Conservation (phyloP, 768 basidiomycete species). For the Tricholoma sp. region DNA sequence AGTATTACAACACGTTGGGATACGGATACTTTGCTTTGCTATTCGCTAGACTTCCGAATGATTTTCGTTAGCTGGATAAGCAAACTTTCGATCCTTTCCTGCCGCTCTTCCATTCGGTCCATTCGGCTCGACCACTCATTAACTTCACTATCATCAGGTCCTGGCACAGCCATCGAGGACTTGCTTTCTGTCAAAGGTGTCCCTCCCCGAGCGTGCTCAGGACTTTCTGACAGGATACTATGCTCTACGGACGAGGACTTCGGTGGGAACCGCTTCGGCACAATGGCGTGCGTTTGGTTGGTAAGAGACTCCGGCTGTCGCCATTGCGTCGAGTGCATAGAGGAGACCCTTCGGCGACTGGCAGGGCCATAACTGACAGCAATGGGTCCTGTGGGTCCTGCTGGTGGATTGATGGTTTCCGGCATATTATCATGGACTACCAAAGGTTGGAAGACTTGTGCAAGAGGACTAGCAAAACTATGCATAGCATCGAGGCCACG, state of each 20-base stretch:
- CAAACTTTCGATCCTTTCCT: slow-evolving; percentile 42
- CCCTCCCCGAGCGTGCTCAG: slow-evolving; percentile 6
- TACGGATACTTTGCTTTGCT: too few relatives aligned
- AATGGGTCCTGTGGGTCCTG: slow-evolving; percentile 10
- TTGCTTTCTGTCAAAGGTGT: slow-evolving; percentile 11
- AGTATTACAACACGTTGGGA: too few relatives aligned
- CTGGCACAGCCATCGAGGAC: not conserved
- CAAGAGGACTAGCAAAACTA: slow-evolving; percentile 56
- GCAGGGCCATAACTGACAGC: slow-evolving; percentile 40
- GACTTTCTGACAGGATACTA: slow-evolving; percentile 16
- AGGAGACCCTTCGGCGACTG: slow-evolving; percentile 35
- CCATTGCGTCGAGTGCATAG: slow-evolving; percentile 24
- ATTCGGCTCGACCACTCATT: slow-evolving; percentile 17
- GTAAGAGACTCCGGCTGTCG: slow-evolving; percentile 13
- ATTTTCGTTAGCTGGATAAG: slow-evolving; percentile 32
- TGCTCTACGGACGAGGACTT: slow-evolving; percentile 13
- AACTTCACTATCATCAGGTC: not conserved
- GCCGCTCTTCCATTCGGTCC: slow-evolving; percentile 36
- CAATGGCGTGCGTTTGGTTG: slow-evolving; percentile 13
- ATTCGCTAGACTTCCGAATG: slow-evolving; percentile 10
- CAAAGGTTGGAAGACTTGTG: slow-evolving; percentile 70
- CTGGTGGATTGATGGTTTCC: slow-evolving; percentile 15
- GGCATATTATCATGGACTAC: slow-evolving; percentile 44
- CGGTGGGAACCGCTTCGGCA: slow-evolving; percentile 20
- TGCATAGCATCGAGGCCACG: slow-evolving; percentile 33